Conservation (phyloP, 352 stramenopile genomes). For the Paralagenidium karlingii region DNA sequence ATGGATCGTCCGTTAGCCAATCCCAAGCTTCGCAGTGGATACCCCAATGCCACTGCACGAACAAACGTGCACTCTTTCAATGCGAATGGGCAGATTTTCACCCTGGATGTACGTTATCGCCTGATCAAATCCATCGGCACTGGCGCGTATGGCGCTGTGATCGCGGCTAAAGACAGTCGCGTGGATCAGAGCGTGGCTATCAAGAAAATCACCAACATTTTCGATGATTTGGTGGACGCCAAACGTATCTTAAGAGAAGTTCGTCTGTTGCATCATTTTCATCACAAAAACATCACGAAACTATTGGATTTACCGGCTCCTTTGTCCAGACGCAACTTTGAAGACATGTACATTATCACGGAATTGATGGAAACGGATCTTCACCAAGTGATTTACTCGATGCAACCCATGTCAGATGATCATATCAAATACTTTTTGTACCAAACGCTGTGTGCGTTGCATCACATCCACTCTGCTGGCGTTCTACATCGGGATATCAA, state of each 20-base stretch:
- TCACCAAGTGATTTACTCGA: conserved; percentile 94
- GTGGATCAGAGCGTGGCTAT: conserved; percentile 71
- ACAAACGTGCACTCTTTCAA: conserved; percentile 66
- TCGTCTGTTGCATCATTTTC: conserved; percentile 72
- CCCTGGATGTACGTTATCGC: conserved; percentile 78
- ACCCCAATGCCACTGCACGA: conserved; percentile 13
- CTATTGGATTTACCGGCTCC: conserved; percentile 88
- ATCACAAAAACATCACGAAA: conserved; percentile 89
- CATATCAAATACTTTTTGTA: conserved; percentile 78
- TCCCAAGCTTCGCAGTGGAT: conserved; percentile 3
- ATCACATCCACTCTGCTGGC: conserved; percentile 93
- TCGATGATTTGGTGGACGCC: conserved; percentile 96
- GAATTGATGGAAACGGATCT: conserved; percentile 96
- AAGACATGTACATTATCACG: conserved; percentile 94
- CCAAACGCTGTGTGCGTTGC: conserved; percentile 62
- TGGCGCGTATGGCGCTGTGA: conserved; percentile 84
- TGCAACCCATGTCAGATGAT: conserved; percentile 83
- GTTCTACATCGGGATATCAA: conserved; percentile 79
- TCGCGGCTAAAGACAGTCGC: conserved; percentile 60
- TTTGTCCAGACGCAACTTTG: conserved; percentile 84
- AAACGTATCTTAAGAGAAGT: conserved; percentile 97
- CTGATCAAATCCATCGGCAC: conserved; percentile 83
- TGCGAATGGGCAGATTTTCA: conserved; percentile 72
- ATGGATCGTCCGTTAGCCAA: neutral
- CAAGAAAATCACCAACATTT: conserved; percentile 91